These are phyloP conservation scores for Chlorencoelia australis DNA, from an alignment of 2,329 filamentous ascomycete species.

Conservation along the genomic window DNA sequence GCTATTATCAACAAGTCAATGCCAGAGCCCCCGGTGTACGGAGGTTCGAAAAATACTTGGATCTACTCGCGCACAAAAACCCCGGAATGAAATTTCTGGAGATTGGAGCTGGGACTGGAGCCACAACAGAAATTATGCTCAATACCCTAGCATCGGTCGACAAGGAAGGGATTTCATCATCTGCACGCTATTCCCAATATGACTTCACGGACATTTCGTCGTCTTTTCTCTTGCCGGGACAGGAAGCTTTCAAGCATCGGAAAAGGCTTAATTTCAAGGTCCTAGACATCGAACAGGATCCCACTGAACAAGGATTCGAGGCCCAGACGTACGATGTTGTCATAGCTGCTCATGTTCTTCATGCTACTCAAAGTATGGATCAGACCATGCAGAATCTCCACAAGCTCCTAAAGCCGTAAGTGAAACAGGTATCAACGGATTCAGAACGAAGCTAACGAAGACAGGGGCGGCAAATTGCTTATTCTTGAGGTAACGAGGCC, in stretches of 20 bases:
- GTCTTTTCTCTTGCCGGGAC: not conserved
- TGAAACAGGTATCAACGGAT: too few species aligned
- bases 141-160: not conserved
- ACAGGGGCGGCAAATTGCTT: not conserved
- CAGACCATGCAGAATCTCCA: not conserved
- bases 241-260: not conserved
- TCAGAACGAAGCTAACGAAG: too few species aligned
- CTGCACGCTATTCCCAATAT: not conserved
- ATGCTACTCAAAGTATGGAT: not conserved
- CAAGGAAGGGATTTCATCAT: not conserved
- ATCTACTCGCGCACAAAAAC: slow-evolving; percentile 13
- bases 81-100: slow-evolving; percentile 18
- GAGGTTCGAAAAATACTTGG: slow-evolving; percentile 4
- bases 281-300: slow-evolving; percentile 1
- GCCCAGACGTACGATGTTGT: not conserved
- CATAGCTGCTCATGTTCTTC: slow-evolving; percentile 1
- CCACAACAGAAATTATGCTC: slow-evolving; percentile 5
- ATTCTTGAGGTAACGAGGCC: not conserved
- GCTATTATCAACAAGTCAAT: slow-evolving; percentile 4
- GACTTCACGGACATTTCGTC: slow-evolving; percentile 1
- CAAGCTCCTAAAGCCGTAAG: not conserved
- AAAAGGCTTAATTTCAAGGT: not conserved
- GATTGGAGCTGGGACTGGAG: slow-evolving; percentile 18
- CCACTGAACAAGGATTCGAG: not conserved
- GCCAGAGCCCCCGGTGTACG: not conserved